These are phyloP conservation scores for Fremontodendron californicum DNA, from an alignment of 345 rosid genomes.

Conservation along the genomic window DNA sequence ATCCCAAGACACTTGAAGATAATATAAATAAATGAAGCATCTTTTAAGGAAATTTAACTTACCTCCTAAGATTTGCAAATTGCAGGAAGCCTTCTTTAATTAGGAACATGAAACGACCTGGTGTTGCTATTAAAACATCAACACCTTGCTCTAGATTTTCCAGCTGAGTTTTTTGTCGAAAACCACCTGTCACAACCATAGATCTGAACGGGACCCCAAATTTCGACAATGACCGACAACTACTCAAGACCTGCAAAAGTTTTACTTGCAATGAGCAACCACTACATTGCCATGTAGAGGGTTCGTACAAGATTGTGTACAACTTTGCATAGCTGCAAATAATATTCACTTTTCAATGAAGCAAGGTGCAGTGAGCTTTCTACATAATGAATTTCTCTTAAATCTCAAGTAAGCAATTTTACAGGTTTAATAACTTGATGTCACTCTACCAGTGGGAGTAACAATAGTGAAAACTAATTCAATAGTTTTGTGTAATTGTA, in stretches of 20 bases:
- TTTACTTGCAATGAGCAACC: slow-evolving; percentile 22
- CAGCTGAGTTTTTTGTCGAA: slow-evolving; percentile 80
- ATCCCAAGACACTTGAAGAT: background rate
- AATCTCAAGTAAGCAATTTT: slow-evolving; percentile 10
- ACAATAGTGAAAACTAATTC: background rate
- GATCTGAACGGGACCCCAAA: slow-evolving; percentile 89
- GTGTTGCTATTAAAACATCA: slow-evolving; percentile 84
- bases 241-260: slow-evolving; percentile 68
- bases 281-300: slow-evolving; percentile 5
- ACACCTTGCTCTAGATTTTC: slow-evolving; percentile 77
- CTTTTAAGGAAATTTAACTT: slow-evolving; percentile 17
- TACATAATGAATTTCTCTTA: slow-evolving; percentile 4
- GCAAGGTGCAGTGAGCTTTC: slow-evolving; percentile 1
- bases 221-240: slow-evolving; percentile 73
- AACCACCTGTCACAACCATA: slow-evolving; percentile 87
- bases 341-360: background rate
- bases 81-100: slow-evolving; percentile 67
- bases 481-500: background rate
- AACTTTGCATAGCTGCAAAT: background rate
- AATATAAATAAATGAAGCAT: background rate
- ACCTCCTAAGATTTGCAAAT: slow-evolving; percentile 71
- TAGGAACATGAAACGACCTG: slow-evolving; percentile 90
- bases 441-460: background rate
- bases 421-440: background rate
- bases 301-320: slow-evolving; percentile 1